Evolutionary conservation across 345 rosid species (phyloP), one percentile per base, ranked within the genome.

Genomic region (Eucalyptus pauciflora): DNA sequence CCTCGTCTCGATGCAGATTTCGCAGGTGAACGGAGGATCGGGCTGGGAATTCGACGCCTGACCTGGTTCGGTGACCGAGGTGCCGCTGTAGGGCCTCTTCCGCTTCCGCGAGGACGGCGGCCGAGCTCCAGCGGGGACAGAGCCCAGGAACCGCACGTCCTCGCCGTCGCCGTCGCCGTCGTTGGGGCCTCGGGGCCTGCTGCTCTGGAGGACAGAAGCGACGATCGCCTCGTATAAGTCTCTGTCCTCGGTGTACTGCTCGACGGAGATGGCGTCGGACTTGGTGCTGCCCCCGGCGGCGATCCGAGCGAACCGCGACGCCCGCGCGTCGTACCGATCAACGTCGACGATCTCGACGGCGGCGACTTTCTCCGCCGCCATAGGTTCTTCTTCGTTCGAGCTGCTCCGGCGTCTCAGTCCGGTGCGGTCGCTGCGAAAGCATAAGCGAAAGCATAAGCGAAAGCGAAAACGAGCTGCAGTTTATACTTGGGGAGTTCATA

Each of bases 1-100:
- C 91, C 88, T 95, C 4, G 93, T 18, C 27, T 95, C 96, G 20
- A 91, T 91, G 45, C 97, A 96, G 45, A 97, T 93, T 71, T 92
- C 94, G 41, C 97, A 96, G 7, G 90, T 45, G 50, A 94, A 94
- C 5, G 83, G 60, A 45, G 87, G 86, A 29, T 76, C 80, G 54
- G 85, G 27, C 81, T 27, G 20, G 69, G 88, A 86, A 60, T 31
- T 89, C 50, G 90, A 89, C 14, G 50, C 50, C 51, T 86, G 58
- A 49, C 90, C 90, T 6, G n/a, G 54, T 54, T 89, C 90, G 31
- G 52, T 13, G 50, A 83, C 89, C 56, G 81, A 56, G 3, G 31
- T 12, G 48, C 85, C 85, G 25, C 48, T 10, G 27, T 27, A 46
- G 37, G 24, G 51, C 56, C 29, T 48, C 85, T 76, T 76, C 43